Conservation (phyloP, 805 yeast genomes). For the Metschnikowia cubensis region DNA sequence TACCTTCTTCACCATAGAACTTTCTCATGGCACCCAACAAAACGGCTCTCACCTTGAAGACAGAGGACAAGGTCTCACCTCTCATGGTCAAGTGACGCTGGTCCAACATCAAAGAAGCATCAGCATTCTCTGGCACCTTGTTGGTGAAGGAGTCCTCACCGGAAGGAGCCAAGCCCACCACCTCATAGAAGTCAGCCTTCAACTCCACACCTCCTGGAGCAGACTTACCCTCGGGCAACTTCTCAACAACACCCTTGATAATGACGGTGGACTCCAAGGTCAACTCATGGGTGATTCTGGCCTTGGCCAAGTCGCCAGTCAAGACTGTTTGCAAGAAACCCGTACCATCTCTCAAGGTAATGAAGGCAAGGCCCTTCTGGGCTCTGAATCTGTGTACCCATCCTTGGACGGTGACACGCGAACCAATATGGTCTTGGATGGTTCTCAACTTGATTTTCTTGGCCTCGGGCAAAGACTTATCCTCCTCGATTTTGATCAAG, state of each 20-base stretch:
- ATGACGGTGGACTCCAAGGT: conserved; percentile 85
- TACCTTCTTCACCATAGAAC: conserved; percentile 67
- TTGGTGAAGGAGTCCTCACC: conserved; percentile 95
- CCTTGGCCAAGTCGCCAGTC: conserved; percentile 87
- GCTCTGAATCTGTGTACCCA: conserved; percentile 95
- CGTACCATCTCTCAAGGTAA: conserved; percentile 93
- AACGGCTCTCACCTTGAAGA: conserved; percentile 90
- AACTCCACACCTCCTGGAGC: conserved; percentile 98
- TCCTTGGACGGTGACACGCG: conserved; percentile 78
- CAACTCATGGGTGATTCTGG: conserved; percentile 76
- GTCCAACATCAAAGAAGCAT: conserved; percentile 87
- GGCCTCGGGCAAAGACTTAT: conserved; percentile 68
- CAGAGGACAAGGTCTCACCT: conserved; percentile 90
- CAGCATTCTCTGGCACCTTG: conserved; percentile 90
- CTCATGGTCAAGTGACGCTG: conserved; percentile 94
- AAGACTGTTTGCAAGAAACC: conserved; percentile 87
- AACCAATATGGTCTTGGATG: conserved; percentile 52
- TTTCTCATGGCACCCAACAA: conserved; percentile 71
- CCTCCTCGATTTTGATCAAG: conserved; percentile 67
- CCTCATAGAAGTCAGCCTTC: conserved; percentile 81
- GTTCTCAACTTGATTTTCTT: conserved; percentile 59
- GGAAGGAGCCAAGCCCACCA: conserved; percentile 90
- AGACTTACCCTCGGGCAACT: conserved; percentile 90
- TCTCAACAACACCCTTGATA: conserved; percentile 73
- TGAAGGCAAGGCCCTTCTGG: conserved; percentile 88